A percentile compares a stretch with the other conserved stretches of the same genome.
These are phyloP conservation scores for Aspergillus ustus DNA, from an alignment of 2,329 filamentous ascomycete genomes.

Conservation along the genomic window DNA sequence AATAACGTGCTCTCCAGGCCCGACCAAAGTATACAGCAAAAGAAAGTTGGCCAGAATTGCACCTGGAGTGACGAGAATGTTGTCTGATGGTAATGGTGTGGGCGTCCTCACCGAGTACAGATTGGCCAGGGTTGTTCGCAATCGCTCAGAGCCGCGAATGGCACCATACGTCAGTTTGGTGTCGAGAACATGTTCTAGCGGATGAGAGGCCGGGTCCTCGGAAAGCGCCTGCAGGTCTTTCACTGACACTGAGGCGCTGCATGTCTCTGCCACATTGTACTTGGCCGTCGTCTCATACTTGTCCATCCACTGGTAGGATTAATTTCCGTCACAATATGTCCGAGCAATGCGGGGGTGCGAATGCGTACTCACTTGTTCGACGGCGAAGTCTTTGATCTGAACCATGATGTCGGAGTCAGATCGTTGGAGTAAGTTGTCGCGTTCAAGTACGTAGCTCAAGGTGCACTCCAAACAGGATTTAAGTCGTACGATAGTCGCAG, in stretches of 20 bases:
- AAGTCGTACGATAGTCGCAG: background rate
- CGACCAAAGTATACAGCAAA: constrained; percentile 73
- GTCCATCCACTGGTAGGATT: constrained; percentile 59
- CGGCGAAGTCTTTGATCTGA: constrained; percentile 51
- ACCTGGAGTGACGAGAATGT: constrained; percentile 76
- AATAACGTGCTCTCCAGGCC: constrained; percentile 78
- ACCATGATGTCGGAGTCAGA: constrained; percentile 38
- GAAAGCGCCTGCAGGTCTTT: constrained; percentile 66
- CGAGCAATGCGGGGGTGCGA: constrained; percentile 11
- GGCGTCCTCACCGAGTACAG: constrained; percentile 55
- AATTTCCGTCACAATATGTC: constrained; percentile 9
- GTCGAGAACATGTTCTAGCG: constrained; percentile 26
- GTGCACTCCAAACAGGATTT: background rate
- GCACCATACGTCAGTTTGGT: constrained; percentile 35
- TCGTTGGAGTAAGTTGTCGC: background rate
- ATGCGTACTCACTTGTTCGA: constrained; percentile 66
- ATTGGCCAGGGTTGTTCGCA: constrained; percentile 37
- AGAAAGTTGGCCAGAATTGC: constrained; percentile 86
- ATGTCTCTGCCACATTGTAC: constrained; percentile 79
- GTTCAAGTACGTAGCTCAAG: background rate
- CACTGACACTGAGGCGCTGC: constrained; percentile 74
- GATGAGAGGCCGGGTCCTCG: constrained; percentile 40
- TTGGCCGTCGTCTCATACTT: constrained; percentile 56
- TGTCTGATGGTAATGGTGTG: constrained; percentile 58
- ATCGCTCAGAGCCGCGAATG: constrained; percentile 28